Conservation (phyloP, 176 grass and related monocot genomes). For the Oryza rufipogon region DNA sequence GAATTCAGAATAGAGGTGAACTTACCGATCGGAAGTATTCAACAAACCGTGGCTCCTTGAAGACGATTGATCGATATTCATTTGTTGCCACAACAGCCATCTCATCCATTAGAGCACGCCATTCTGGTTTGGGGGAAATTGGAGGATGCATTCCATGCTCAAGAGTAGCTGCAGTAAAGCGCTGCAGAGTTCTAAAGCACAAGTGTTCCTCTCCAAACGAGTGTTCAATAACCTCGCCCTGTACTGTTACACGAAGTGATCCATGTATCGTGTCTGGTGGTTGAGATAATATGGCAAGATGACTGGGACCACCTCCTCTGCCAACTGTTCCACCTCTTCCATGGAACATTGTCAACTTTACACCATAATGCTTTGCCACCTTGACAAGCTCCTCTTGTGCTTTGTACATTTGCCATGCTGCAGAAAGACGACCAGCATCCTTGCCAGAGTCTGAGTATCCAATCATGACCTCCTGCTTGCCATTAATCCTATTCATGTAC, state of each 20-base stretch:
- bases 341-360: conserved; percentile 99
- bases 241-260: conserved; percentile 91
- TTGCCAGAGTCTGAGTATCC: conserved; percentile 99
- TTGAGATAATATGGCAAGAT: conserved; percentile 97
- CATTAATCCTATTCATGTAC: conserved; percentile 90
- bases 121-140: conserved; percentile 86
- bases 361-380: conserved; percentile 91
- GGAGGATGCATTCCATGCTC: conserved; percentile 98
- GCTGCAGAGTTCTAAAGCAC: conserved; percentile 96
- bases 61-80: conserved; percentile 90
- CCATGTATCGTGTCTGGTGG: conserved; percentile 90
- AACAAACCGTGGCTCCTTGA: conserved; percentile 88
- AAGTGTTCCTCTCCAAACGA: conserved; percentile 94
- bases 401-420: conserved; percentile 98
- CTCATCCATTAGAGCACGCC: conserved; percentile 92
- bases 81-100: conserved; percentile 84
- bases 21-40: conserved; percentile 95
- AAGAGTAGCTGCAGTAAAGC: conserved; percentile 91
- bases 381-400: conserved; percentile 97
- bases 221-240: conserved; percentile 96
- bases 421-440: conserved; percentile 93
- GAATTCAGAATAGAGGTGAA: conserved; percentile 33
- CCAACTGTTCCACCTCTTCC: conserved; percentile 95
- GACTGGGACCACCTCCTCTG: conserved; percentile 92
- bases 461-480: conserved; percentile 99